These are phyloP conservation scores for Ustilago lituana DNA, from an alignment of 1,284 basidiomycete genomes.

Conservation along the genomic window DNA sequence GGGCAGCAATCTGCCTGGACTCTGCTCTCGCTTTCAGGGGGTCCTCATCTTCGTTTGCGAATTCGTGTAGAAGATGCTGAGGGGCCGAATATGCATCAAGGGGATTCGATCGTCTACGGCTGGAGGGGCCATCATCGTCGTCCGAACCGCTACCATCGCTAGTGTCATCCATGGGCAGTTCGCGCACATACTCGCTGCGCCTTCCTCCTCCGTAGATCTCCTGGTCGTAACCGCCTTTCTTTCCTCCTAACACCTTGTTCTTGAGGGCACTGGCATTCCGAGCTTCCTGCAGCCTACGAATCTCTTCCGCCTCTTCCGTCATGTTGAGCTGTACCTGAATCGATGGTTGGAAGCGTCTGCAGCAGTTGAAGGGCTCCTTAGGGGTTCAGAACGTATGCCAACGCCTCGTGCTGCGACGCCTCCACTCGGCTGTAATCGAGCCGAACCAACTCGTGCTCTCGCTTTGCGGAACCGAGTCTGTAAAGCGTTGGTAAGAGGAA, in stretches of 20 bases:
- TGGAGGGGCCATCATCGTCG: conserved; percentile 24
- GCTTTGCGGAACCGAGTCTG: too few relatives aligned
- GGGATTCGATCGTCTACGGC: conserved; percentile 48
- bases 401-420: too few relatives aligned
- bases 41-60: conserved; percentile 87
- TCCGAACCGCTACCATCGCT: conserved; percentile 46
- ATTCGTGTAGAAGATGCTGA: conserved; percentile 93
- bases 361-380: background rate
- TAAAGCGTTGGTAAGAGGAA: too few relatives aligned
- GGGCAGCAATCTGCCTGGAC: conserved; percentile 88
- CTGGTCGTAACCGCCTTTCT: conserved; percentile 49
- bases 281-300: conserved; percentile 47
- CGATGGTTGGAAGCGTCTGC: background rate
- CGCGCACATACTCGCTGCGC: conserved; percentile 52
- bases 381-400: too few relatives aligned
- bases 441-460: too few relatives aligned
- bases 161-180: conserved; percentile 44
- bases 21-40: conserved; percentile 92
- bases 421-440: too few relatives aligned
- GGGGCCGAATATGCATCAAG: conserved; percentile 76
- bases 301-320: conserved; percentile 51
- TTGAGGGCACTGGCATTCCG: conserved; percentile 39
- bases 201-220: conserved; percentile 50
- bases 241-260: conserved; percentile 44
- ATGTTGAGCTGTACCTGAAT: conserved; percentile 13